Percentiles rank a stretch among this genome's conserved stretches.
These are phyloP conservation scores for Pseudogymnoascus sp. DNA, from an alignment of 2,329 filamentous ascomycete species.

Conservation along the genomic window DNA sequence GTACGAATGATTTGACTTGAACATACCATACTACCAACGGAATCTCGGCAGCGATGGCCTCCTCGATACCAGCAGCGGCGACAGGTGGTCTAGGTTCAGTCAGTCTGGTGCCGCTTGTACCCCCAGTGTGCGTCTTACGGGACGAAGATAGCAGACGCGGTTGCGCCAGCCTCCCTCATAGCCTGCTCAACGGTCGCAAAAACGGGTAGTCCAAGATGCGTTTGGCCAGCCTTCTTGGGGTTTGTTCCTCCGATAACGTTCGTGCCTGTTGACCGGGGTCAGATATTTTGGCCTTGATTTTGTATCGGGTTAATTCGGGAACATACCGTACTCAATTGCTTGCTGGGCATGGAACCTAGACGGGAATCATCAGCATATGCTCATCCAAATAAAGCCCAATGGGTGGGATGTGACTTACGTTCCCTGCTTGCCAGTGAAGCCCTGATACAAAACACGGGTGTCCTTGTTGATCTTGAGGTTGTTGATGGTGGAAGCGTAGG, in stretches of 20 bases:
- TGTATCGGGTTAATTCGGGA: background rate
- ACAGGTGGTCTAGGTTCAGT: slow-evolving; percentile 61
- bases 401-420: slow-evolving; percentile 51
- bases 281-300: background rate
- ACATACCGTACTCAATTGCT: slow-evolving; percentile 93
- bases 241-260: slow-evolving; percentile 98
- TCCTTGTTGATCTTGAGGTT: slow-evolving; percentile 91
- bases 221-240: slow-evolving; percentile 92
- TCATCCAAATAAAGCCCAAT: slow-evolving; percentile 5
- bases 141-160: slow-evolving; percentile 90
- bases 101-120: slow-evolving; percentile 7
- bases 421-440: slow-evolving; percentile 96
- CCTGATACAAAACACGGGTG: slow-evolving; percentile 94
- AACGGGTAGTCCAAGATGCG: slow-evolving; percentile 85
- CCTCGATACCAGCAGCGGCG: slow-evolving; percentile 91
- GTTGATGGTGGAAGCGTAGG: slow-evolving; percentile 63
- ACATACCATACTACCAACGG: slow-evolving; percentile 78
- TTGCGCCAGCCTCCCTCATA: slow-evolving; percentile 82
- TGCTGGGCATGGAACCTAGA: slow-evolving; percentile 90
- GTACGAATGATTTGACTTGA: slow-evolving; percentile 10
- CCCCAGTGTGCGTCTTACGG: slow-evolving; percentile 47
- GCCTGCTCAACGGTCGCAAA: slow-evolving; percentile 85
- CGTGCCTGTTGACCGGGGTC: slow-evolving; percentile 53
- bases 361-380: slow-evolving; percentile 27
- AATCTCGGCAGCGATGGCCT: slow-evolving; percentile 87